phyloP scores from a whole-genome alignment of 495 filamentous ascomycete species.

The Aspergillus carlsbadensis region DNA sequence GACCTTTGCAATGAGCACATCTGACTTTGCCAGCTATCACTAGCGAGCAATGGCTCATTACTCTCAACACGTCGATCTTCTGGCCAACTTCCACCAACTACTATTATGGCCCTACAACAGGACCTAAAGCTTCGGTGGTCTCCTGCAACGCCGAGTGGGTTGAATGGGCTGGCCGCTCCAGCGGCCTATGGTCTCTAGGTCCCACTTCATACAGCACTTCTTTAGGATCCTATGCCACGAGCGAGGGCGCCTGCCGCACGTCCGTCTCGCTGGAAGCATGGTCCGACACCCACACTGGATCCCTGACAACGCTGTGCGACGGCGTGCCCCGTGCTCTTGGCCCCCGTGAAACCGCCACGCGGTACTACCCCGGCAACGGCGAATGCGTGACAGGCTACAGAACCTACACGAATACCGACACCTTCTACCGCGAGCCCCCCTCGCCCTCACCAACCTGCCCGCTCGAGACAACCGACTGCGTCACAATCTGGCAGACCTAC shows the following conservation, averaged over 20 bases:
- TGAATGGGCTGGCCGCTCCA: slow-evolving; percentile 17
- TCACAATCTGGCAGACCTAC: slow-evolving; percentile 26
- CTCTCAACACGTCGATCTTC: slow-evolving; percentile 23
- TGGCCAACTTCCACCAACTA: slow-evolving; percentile 32
- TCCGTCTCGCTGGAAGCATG: slow-evolving; percentile 1
- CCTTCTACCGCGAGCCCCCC: slow-evolving; percentile 19
- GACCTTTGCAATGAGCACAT: not conserved
- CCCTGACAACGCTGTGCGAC: slow-evolving; percentile 28
- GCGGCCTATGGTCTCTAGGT: slow-evolving; percentile 17
- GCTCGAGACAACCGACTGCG: slow-evolving; percentile 20
- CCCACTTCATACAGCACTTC: slow-evolving; percentile 18
- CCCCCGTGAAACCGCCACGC: slow-evolving; percentile 17
- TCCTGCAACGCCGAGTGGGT: slow-evolving; percentile 27
- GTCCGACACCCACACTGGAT: slow-evolving; percentile 20
- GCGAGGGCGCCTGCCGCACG: slow-evolving; percentile 22
- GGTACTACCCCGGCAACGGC: slow-evolving; percentile 23
- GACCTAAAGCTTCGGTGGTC: slow-evolving; percentile 22
- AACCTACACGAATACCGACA: slow-evolving; percentile 1
- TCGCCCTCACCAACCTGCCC: slow-evolving; percentile 13
- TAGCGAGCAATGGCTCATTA: slow-evolving; percentile 28
- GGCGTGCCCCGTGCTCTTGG: slow-evolving; percentile 22
- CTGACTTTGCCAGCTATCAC: slow-evolving; percentile 12
- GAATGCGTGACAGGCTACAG: slow-evolving; percentile 14
- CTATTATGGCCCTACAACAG: slow-evolving; percentile 28
- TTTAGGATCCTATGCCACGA: slow-evolving; percentile 14